Evolutionary conservation across 2,329 filamentous ascomycete species (phyloP), one percentile per base, ranked within the genome.

Genomic region (Anisogramma anomala): DNA sequence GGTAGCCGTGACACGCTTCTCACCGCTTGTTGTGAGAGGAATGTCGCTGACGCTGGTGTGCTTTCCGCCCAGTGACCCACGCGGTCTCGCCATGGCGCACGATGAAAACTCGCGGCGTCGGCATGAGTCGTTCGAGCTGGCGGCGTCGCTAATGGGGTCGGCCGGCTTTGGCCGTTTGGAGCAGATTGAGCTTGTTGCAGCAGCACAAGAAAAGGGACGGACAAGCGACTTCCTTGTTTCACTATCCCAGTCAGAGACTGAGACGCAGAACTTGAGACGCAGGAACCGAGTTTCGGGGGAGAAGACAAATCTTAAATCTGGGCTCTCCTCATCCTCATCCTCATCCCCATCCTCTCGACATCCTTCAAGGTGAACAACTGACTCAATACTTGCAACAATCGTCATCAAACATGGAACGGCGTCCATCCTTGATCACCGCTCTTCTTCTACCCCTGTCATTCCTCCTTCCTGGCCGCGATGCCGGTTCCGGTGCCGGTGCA

Each of bases 21-120:
- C 83, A 39, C 89, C 89, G 56, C 85, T 82, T 37, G 71, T 64
- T 1, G 88, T 95, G 27, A 95, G 69, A 1, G 86, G 80, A 3
- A 96, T 83, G 55, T 96, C 88, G n/a, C 83, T 84, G 20, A 68
- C 71, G 38, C 87, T 83, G 0, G 89, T 96, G 63, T 95, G 85
- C 39, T 78, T 73, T 42, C 86, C 88, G 51, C 82, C 82, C 35
- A 94, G 76, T 4, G 84, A 93, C 88, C n/a, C 88, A 96, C 67
- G 94, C 86, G 3, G 88, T 96, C 66, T 95, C 86, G 63, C 88
- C 89, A 57, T 95, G 88, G 52, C 88, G 84, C 58, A 87, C 66
- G 51, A 91, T 76, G 66, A 89, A 89, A 57, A 84, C 79, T 39
- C 84, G 74, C 2, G 84, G 84, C 2, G 79, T 77, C 2, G 61